Conservation (phyloP, 2,329 filamentous ascomycete genomes). For the Pseudonectria foliicola region DNA sequence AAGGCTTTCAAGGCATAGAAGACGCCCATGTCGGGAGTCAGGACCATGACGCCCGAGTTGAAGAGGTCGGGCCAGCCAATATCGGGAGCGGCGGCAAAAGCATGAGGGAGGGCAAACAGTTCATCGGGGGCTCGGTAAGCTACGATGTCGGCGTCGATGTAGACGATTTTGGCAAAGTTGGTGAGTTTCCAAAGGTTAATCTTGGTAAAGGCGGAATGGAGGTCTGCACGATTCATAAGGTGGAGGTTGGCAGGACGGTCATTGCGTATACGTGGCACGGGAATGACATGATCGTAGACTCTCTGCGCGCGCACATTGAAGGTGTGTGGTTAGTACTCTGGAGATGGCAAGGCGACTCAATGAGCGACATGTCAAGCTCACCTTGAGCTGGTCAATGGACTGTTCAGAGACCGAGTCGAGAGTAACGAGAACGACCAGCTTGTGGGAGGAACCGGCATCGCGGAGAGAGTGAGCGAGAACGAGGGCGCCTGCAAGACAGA, state of each 20-base stretch:
- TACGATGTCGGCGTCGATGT: constrained; percentile 92
- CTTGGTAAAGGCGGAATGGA: constrained; percentile 93
- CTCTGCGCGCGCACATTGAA: constrained; percentile 40
- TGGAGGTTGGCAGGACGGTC: constrained; percentile 72
- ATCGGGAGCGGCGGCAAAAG: constrained; percentile 73
- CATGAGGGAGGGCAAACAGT: constrained; percentile 61
- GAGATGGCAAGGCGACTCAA: neutral
- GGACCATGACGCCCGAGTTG: constrained; percentile 95
- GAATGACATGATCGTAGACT: constrained; percentile 82
- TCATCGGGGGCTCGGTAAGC: constrained; percentile 86
- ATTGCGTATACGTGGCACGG: constrained; percentile 74
- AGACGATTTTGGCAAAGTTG: constrained; percentile 88
- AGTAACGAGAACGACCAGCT: constrained; percentile 78
- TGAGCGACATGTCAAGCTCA: constrained; percentile 27
- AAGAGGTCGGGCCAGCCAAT: constrained; percentile 98
- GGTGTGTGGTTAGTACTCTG: constrained; percentile 5
- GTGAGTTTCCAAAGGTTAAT: constrained; percentile 88
- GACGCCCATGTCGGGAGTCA: constrained; percentile 79
- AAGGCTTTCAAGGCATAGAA: constrained; percentile 80
- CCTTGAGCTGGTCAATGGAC: constrained; percentile 73
- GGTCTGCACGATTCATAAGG: constrained; percentile 84
- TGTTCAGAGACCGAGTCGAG: constrained; percentile 68
- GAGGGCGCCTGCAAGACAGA: constrained; percentile 60
- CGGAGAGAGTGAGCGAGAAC: constrained; percentile 91
- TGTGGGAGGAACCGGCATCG: constrained; percentile 72